These are phyloP conservation scores for Russula sp. DNA, from an alignment of 768 basidiomycete species.

Conservation along the genomic window DNA sequence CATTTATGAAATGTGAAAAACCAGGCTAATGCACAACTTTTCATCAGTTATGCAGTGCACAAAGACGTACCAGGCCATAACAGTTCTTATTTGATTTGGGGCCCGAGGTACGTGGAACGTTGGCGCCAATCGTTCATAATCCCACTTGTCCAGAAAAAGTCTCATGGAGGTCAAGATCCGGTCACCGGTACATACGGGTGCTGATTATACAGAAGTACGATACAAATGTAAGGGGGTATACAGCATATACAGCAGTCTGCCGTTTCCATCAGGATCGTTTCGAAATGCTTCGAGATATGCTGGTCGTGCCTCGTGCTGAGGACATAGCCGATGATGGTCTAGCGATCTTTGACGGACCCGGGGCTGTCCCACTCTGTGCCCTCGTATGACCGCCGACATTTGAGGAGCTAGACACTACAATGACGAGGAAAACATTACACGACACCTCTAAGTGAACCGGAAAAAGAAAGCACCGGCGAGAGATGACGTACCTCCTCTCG, in stretches of 20 bases:
- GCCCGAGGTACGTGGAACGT: neutral
- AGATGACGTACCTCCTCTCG: slow-evolving; percentile 9
- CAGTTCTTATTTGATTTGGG: too few relatives aligned
- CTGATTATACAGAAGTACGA: neutral
- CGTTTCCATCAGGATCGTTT: slow-evolving; percentile 7
- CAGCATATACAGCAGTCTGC: neutral
- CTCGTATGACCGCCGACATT: slow-evolving; percentile 1
- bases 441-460: neutral
- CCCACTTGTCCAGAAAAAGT: neutral
- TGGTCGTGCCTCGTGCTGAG: slow-evolving; percentile 9
- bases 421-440: neutral
- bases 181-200: slow-evolving; percentile 4
- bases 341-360: slow-evolving; percentile 9
- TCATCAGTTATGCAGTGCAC: neutral
- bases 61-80: neutral
- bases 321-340: slow-evolving; percentile 14
- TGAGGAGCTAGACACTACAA: neutral
- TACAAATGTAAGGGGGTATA: slow-evolving; percentile 3
- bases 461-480: neutral
- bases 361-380: neutral
- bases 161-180: neutral
- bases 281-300: slow-evolving; percentile 10
- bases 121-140: neutral
- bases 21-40: neutral
- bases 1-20: neutral